Evolutionary conservation across 345 rosid genomes (phyloP), one percentile per base, ranked within the genome.

Genomic region (Cardiospermum halicacabum): DNA sequence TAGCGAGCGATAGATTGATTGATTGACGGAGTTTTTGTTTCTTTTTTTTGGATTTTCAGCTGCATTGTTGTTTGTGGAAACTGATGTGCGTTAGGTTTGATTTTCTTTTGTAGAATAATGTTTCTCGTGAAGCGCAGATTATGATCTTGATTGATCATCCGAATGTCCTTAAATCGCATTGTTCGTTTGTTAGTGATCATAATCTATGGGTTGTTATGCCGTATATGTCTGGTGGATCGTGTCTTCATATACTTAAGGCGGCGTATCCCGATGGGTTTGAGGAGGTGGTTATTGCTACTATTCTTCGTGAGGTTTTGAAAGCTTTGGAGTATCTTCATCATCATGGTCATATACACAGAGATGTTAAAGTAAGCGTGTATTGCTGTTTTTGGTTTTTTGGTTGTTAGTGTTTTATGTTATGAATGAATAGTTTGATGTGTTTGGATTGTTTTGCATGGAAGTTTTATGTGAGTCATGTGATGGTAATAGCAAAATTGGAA

Each of bases 151-250:
- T 89, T 26, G 96, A 91, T 73, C 97, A 94, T 75, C 89, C 91
- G 27, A 94, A 91, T 77, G 87, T 94, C 60, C 89, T 94, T 74
- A 87, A 83, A 74, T 91, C 99, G 7, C 89, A 87, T 69, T 94
- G 99, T 69, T 94, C 97, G 13, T 94, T 94, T 62, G 99, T 91
- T 59, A 85, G 73, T 53, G 97, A 87, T 58, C 99, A 94, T 62
- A 94, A 82, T 71, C 57, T 94, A 67, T 94, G 99, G 99, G 91
- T 94, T 43, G 88, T 91, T 51, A 94, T 94, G 99, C 97, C 99
- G 22, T 94, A 73, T 78, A 94, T 94, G 97, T 72, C 99, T 51
- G 99, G 99, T 34, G 99, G 99, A 19, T 94, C 99, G 62, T 94
- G 96, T 72, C 97, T 91, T 69, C 99, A 94, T 73, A 91, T 94